Conservation (phyloP, 176 grass and related monocot genomes). For the Olyra latifolia region DNA sequence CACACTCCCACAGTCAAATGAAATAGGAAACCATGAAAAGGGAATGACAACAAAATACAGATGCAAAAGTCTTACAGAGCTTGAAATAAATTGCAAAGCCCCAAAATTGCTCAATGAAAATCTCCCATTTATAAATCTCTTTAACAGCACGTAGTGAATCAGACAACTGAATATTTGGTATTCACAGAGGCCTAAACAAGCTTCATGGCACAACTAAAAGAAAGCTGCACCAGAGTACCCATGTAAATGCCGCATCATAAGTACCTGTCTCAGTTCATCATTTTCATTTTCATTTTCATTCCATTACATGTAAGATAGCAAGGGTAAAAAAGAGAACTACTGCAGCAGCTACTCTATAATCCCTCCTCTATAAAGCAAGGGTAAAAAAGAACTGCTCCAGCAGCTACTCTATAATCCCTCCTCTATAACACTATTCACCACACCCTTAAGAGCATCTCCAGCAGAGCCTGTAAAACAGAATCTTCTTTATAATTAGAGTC, state of each 20-base stretch:
- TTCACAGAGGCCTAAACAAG: conserved; percentile 54
- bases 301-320: neutral
- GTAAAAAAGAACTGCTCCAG: too few species aligned
- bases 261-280: conserved; percentile 80
- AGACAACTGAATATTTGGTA: conserved; percentile 38
- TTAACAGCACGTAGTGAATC: conserved; percentile 53
- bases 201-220: conserved; percentile 57
- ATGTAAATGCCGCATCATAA: conserved; percentile 59
- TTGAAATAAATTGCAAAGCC: neutral
- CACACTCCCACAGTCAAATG: conserved; percentile 12
- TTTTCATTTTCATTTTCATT: conserved; percentile 75
- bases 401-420: too few species aligned
- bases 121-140: neutral
- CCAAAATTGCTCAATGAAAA: conserved; percentile 4
- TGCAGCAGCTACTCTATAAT: too few species aligned
- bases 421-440: too few species aligned
- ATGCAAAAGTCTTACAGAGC: neutral
- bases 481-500: too few species aligned
- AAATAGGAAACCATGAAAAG: conserved; percentile 1
- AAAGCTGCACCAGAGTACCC: conserved; percentile 58
- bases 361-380: too few species aligned
- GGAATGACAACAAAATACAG: neutral
- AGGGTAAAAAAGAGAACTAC: conserved; percentile 6
- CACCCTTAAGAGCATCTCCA: too few species aligned
- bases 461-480: too few species aligned